Base-by-base conservation (phyloP, 345 rosid species). In the Populus deltoides region DNA sequence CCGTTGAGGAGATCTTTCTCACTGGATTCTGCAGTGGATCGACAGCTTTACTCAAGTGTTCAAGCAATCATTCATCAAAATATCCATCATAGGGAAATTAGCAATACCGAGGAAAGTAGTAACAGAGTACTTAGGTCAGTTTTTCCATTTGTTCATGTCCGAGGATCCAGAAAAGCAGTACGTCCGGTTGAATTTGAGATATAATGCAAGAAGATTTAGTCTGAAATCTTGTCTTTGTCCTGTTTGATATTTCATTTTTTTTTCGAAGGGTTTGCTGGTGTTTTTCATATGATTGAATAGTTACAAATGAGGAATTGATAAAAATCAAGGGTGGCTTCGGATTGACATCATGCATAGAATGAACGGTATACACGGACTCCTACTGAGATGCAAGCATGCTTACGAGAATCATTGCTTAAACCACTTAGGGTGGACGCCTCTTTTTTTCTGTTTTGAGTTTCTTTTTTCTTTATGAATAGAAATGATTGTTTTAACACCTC, bases 1-100 rank as follows among this genome's bases (percentile, higher is more conserved):
- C 89, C 90, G 3, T 85, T 91, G 65, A 79, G 92, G 86, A 87
- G 91, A 85, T 91, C 92, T 4, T 88, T 91, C 82, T 91, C 94
- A 6, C 81, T 87, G 70, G 92, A 88, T 83, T 89, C 92, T 24
- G 90, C 90, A 31, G 85, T 79, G 41, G 90, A 88, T 70, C 81
- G 81, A 72, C 88, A 85, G 68, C 86, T 91, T 71, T 87, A 80
- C 80, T 70, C 74, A 68, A 78, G 86, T 17, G 86, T 89, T 77
- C 92, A 86, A 82, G 84, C 83, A 12, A 76, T 84, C 9, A 47
- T 88, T 76, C 86, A 79, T 70, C 86, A 73, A 59, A 86, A 80
- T 47, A 80, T 38, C n/a, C 84, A 70, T 57, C 77, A 47, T 5
- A 63, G 83, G 47, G 82, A 71, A 70, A 66, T 62, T 24, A 78